Base-by-base conservation (phyloP, 2,329 filamentous ascomycete species). In the Colletotrichum plurivorum region DNA sequence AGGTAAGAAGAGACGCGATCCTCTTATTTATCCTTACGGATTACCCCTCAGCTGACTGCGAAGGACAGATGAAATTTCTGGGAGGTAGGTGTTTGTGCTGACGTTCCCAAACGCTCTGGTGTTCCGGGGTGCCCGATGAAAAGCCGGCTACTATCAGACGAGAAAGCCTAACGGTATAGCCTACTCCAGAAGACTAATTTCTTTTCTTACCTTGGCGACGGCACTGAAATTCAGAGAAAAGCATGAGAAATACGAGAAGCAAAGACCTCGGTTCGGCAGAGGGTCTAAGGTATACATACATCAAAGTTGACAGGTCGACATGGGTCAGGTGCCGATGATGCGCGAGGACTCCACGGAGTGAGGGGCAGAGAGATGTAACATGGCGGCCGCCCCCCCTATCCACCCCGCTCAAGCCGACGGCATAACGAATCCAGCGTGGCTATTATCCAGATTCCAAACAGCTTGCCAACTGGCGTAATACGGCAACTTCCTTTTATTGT, bases 71-170 rank as follows among this genome's bases (percentile, higher is more conserved):
- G 58, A 62, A 36, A 53, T 54, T 49, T 48, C 39, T 5, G 12
- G 31, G 45, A 36, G 31, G 31, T 25, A 25, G 3, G 22, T 15
- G 49, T 52, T 53, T 62, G 36, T 39, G 58, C 46, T 45, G 39
- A 54, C 48, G 58, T 62, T 62, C 59, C 49, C 31, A 54, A 53
- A 62, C 59, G 59, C 46, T 39, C 59, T 36, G 31, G 59, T 54
- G 59, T 43, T 43, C 59, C 39, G 59, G 49, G 59, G 10, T 54
- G 16, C 45, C 36, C 48, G 39, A 53, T 62, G 39, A 20, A 46
- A 25, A 31, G 31, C 31, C 16, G 49, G 39, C 22, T n/a, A 36
- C 4, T n/a, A 62, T 62, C 49, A 62, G 58, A 62, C 58, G 58
- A 46, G 12, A 31, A 52, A 25, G 9, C 41, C 41, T 43, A 43